These are phyloP conservation scores for Floccularia luteovirens DNA, from an alignment of 768 basidiomycete genomes.

Conservation along the genomic window DNA sequence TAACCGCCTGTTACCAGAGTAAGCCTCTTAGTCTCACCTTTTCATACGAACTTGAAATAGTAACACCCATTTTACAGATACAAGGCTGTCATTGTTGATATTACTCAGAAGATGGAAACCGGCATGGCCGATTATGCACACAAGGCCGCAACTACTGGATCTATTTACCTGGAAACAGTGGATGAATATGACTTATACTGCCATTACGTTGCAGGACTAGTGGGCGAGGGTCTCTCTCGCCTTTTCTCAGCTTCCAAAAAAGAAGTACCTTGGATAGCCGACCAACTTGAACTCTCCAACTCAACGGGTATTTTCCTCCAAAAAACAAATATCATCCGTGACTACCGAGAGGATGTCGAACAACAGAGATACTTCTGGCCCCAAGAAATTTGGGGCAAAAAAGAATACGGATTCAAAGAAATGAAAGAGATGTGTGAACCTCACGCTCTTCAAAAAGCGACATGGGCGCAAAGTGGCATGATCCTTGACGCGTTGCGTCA, in stretches of 20 bases:
- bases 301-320: slow-evolving; percentile 94
- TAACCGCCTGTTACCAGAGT: slow-evolving; percentile 59
- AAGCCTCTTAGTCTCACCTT: slow-evolving; percentile 13
- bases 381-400: slow-evolving; percentile 78
- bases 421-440: slow-evolving; percentile 60
- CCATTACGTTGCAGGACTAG: slow-evolving; percentile 96
- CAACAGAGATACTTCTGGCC: slow-evolving; percentile 92
- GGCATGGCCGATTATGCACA: slow-evolving; percentile 98
- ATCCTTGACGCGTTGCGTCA: slow-evolving; percentile 83
- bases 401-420: slow-evolving; percentile 70
- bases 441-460: slow-evolving; percentile 53
- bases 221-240: slow-evolving; percentile 90
- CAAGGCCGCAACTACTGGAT: slow-evolving; percentile 63
- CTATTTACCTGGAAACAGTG: slow-evolving; percentile 65
- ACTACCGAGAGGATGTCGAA: slow-evolving; percentile 87
- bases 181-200: slow-evolving; percentile 96
- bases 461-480: slow-evolving; percentile 86
- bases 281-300: slow-evolving; percentile 84
- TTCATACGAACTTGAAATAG: slow-evolving; percentile 2
- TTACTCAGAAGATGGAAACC: slow-evolving; percentile 77
- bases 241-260: slow-evolving; percentile 83
- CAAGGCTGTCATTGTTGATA: slow-evolving; percentile 75
- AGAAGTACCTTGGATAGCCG: slow-evolving; percentile 64
- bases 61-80: slow-evolving; percentile 34
- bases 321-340: slow-evolving; percentile 97